A percentile compares a stretch with the other conserved stretches of the same genome.
These are phyloP conservation scores for Phytophthora pistaciae DNA, from an alignment of 352 stramenopile species.

Conservation along the genomic window DNA sequence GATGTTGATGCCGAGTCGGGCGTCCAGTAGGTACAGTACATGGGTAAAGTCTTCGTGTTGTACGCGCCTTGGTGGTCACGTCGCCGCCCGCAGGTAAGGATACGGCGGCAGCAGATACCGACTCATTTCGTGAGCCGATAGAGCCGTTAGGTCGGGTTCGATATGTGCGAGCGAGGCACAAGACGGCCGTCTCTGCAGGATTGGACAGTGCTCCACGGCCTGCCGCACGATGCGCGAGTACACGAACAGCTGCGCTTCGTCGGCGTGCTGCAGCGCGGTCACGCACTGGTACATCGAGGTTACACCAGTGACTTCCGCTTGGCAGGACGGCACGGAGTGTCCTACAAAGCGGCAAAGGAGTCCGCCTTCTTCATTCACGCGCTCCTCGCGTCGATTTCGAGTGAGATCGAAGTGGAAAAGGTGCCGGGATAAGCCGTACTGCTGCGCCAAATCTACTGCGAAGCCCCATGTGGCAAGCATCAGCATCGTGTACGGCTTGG, in stretches of 20 bases:
- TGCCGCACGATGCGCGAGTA: slow-evolving; percentile 42
- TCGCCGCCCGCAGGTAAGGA: slow-evolving; percentile 25
- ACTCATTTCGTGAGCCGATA: slow-evolving; percentile 34
- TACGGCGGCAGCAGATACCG: slow-evolving; percentile 50
- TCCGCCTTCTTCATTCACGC: slow-evolving; percentile 32
- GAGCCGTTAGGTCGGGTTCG: slow-evolving; percentile 3
- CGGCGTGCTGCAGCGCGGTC: slow-evolving; percentile 34
- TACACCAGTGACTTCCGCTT: slow-evolving; percentile 15
- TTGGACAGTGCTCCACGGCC: slow-evolving; percentile 38
- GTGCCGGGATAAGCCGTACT: slow-evolving; percentile 44
- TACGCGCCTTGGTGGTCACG: slow-evolving; percentile 1
- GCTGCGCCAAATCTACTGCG: slow-evolving; percentile 38
- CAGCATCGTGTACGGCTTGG: slow-evolving; percentile 40
- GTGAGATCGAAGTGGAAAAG: slow-evolving; percentile 60
- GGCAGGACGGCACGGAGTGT: slow-evolving; percentile 48
- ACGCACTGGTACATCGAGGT: slow-evolving; percentile 30
- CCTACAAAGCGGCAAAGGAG: slow-evolving; percentile 53
- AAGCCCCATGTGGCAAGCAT: slow-evolving; percentile 41
- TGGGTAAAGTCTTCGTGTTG: not conserved
- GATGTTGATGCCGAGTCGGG: too few species aligned
- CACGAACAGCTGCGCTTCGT: slow-evolving; percentile 46
- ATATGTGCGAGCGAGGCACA: slow-evolving; percentile 41
- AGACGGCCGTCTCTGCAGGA: slow-evolving; percentile 26
- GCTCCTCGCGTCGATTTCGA: slow-evolving; percentile 38
- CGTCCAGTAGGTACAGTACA: too few species aligned